Evolutionary conservation across 169 alveolate species (phyloP).

Genomic region (Plasmodium falciparum): DNA sequence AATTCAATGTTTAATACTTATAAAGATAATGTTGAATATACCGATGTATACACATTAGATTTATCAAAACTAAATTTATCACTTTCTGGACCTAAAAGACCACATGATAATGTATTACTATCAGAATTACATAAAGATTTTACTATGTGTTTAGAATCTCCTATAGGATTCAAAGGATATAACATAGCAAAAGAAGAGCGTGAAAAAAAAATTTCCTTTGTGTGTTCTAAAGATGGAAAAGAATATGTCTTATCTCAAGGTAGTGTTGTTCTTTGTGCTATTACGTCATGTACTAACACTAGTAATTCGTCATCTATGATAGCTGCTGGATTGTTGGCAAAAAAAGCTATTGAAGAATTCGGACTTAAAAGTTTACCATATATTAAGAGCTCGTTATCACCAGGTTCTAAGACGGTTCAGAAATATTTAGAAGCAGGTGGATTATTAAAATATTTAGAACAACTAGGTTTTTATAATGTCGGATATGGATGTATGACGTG

Average conservation of each 20-base stretch:
- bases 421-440: conserved; percentile 88
- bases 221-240: conserved; percentile 77
- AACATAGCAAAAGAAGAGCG: conserved; percentile 75
- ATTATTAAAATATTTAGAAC: conserved; percentile 90
- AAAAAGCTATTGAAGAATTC: conserved; percentile 92
- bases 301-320: conserved; percentile 97
- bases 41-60: conserved; percentile 90
- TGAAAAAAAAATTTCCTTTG: conserved; percentile 68
- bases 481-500: conserved; percentile 99
- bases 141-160: conserved; percentile 82
- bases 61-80: conserved; percentile 93
- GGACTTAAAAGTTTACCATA: conserved; percentile 94
- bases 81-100: conserved; percentile 98
- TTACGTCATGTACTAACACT: conserved; percentile 98
- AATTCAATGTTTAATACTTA: conserved; percentile 75
- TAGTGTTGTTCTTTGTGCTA: conserved; percentile 95
- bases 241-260: conserved; percentile 91
- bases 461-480: conserved; percentile 94
- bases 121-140: conserved; percentile 91
- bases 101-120: conserved; percentile 95
- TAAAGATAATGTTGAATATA: conserved; percentile 79
- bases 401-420: conserved; percentile 92
- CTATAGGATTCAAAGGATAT: conserved; percentile 91
- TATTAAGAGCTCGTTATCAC: conserved; percentile 96
- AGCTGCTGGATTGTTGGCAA: conserved; percentile 97